These are phyloP conservation scores for Selenicereus undatus DNA, from an alignment of 148 eudicot genomes.

Conservation along the genomic window DNA sequence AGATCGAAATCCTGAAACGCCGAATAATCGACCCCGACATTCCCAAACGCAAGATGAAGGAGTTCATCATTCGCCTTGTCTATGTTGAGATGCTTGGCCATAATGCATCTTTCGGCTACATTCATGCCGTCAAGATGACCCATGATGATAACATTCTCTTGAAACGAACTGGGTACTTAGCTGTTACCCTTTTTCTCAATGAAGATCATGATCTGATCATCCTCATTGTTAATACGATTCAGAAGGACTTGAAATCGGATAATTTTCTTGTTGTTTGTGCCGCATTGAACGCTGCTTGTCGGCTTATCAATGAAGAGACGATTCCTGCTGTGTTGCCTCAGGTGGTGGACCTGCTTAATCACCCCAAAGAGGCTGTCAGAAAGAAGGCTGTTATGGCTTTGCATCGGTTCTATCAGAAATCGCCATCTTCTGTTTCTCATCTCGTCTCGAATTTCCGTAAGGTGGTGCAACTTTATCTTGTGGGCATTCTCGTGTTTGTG, in stretches of 20 bases:
- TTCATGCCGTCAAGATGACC: constrained; percentile 94
- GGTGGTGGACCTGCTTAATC: constrained; percentile 81
- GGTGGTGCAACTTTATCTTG: constrained; percentile 51
- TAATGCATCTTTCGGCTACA: constrained; percentile 84
- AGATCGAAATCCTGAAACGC: constrained; percentile 70
- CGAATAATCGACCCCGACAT: constrained; percentile 63
- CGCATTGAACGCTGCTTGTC: constrained; percentile 87
- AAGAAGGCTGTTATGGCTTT: constrained; percentile 99
- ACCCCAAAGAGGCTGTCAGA: constrained; percentile 83
- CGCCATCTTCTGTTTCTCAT: constrained; percentile 74
- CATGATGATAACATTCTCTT: constrained; percentile 58
- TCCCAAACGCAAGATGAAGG: constrained; percentile 84
- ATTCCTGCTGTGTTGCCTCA: constrained; percentile 89
- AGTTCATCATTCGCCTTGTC: constrained; percentile 70
- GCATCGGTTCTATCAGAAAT: constrained; percentile 79
- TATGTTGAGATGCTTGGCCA: constrained; percentile 95
- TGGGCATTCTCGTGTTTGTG: not conserved
- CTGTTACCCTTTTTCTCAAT: constrained; percentile 76
- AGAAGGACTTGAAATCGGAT: constrained; percentile 92
- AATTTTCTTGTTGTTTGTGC: constrained; percentile 87
- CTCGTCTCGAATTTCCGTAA: constrained; percentile 76
- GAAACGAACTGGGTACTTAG: constrained; percentile 88
- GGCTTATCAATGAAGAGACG: constrained; percentile 91
- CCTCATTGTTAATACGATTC: constrained; percentile 90
- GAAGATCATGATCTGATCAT: constrained; percentile 96